These are phyloP conservation scores for Quercus tomentella DNA, from an alignment of 331 rosid species.

Conservation along the genomic window DNA sequence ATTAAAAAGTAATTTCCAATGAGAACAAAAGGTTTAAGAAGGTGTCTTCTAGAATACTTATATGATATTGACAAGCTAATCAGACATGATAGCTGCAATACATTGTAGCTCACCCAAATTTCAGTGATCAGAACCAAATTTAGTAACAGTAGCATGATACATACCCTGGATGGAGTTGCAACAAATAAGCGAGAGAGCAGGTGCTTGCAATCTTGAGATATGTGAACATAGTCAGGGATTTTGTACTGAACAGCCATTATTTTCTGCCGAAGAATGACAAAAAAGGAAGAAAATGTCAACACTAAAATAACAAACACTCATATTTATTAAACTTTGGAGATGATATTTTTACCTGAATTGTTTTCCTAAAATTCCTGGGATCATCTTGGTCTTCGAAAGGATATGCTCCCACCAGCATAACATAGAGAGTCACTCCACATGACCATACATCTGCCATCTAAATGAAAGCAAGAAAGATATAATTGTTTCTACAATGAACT, in stretches of 20 bases:
- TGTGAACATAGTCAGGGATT: slow-evolving; percentile 64
- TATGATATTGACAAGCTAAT: not conserved
- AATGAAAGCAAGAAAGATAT: slow-evolving; percentile 11
- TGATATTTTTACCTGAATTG: slow-evolving; percentile 46
- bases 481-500: not conserved
- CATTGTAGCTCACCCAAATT: not conserved
- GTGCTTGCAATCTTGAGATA: slow-evolving; percentile 59
- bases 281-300: not conserved
- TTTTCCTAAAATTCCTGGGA: slow-evolving; percentile 59
- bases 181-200: slow-evolving; percentile 59
- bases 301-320: slow-evolving; percentile 6
- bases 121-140: not conserved
- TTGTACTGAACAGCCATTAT: slow-evolving; percentile 66
- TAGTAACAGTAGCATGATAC: not conserved
- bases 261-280: slow-evolving; percentile 32
- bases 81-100: not conserved
- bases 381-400: slow-evolving; percentile 70
- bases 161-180: slow-evolving; percentile 54
- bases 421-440: slow-evolving; percentile 68
- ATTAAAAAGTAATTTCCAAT: not conserved
- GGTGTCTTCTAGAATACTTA: not conserved
- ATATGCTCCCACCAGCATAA: slow-evolving; percentile 67
- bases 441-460: slow-evolving; percentile 74
- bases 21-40: not conserved
- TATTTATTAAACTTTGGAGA: not conserved